Evolutionary conservation across 768 basidiomycete genomes (phyloP).

Genomic region (Pseudohyphozyma bogoriensis): DNA sequence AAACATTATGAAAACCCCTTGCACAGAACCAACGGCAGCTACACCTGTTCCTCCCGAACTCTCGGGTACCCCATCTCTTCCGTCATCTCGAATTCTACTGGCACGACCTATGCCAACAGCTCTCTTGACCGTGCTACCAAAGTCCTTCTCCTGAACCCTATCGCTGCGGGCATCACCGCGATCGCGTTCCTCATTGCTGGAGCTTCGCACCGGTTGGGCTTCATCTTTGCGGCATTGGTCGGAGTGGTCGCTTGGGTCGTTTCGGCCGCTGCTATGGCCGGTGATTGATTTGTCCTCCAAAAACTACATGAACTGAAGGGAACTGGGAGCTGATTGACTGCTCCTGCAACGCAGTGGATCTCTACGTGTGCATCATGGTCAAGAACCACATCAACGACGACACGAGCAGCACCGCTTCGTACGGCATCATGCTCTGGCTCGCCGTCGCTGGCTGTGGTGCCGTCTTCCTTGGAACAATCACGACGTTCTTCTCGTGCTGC

Average conservation of each 20-base stretch:
- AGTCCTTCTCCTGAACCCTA: conserved; percentile 37
- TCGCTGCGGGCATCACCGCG: conserved; percentile 36
- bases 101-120: neutral
- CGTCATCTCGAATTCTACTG: neutral
- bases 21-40: too few relatives aligned
- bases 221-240: conserved; percentile 35
- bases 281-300: conserved; percentile 33
- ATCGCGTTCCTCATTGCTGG: conserved; percentile 37
- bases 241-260: conserved; percentile 35
- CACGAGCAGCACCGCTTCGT: too few relatives aligned
- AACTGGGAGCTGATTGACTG: too few relatives aligned
- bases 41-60: neutral
- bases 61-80: conserved; percentile 12
- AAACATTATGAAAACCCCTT: too few relatives aligned
- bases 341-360: too few relatives aligned
- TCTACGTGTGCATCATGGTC: too few relatives aligned
- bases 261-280: conserved; percentile 24
- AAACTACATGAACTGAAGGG: too few relatives aligned
- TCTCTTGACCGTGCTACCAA: conserved; percentile 30
- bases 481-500: too few relatives aligned
- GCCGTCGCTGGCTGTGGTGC: too few relatives aligned
- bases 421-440: too few relatives aligned
- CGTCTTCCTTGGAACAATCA: too few relatives aligned
- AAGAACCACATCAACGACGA: too few relatives aligned
- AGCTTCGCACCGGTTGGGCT: conserved; percentile 35